A percentile compares a stretch with the other conserved stretches of the same genome.
Conservation (phyloP, 345 rosid genomes). For the Bruguiera sexangula region DNA sequence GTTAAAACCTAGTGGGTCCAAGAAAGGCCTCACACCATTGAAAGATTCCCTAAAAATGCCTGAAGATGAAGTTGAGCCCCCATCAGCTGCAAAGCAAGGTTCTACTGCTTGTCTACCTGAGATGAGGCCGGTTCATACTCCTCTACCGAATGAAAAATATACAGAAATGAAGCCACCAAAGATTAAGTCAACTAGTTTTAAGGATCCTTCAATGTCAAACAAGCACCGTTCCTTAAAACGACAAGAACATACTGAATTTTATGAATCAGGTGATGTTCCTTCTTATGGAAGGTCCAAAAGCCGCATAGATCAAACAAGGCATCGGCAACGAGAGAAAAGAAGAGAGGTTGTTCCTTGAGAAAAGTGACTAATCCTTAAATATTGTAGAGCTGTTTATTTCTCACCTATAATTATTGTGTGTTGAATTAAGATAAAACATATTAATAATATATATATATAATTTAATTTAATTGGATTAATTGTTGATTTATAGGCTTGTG, state of each 20-base stretch:
- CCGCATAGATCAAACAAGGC: slow-evolving; percentile 75
- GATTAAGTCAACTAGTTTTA: slow-evolving; percentile 62
- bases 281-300: slow-evolving; percentile 56
- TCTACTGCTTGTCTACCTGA: slow-evolving; percentile 55
- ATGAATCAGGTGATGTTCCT: slow-evolving; percentile 61
- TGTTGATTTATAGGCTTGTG: too few species aligned
- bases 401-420: too few species aligned
- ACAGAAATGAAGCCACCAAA: slow-evolving; percentile 59
- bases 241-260: slow-evolving; percentile 68
- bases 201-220: slow-evolving; percentile 59
- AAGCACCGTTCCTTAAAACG: slow-evolving; percentile 75
- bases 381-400: too few species aligned
- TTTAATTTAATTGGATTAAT: too few species aligned
- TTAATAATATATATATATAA: too few species aligned
- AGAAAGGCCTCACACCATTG: slow-evolving; percentile 58
- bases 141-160: slow-evolving; percentile 36
- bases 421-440: too few species aligned
- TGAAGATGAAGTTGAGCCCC: slow-evolving; percentile 63
- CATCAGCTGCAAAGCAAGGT: slow-evolving; percentile 55
- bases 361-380: too few species aligned
- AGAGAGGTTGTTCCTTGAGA: slow-evolving; percentile 51
- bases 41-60: slow-evolving; percentile 70
- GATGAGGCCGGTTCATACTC: slow-evolving; percentile 50
- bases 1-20: slow-evolving; percentile 35
- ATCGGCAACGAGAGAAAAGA: slow-evolving; percentile 68